Evolutionary conservation across 2,329 filamentous ascomycete genomes (phyloP).

Genomic region (Ceratocystis papillata): DNA sequence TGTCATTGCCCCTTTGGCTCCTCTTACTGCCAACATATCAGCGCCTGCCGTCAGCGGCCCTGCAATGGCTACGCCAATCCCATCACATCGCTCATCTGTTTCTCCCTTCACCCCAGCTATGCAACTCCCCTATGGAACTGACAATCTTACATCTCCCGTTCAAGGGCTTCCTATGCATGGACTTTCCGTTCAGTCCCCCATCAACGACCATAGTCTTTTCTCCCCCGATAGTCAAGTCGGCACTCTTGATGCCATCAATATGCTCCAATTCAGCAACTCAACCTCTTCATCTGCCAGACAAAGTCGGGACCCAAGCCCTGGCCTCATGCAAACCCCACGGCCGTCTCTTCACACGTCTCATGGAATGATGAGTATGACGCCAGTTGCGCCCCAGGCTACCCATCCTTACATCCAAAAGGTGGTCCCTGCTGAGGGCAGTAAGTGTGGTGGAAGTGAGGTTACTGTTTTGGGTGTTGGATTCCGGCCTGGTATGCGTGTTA

Average conservation of each 20-base stretch:
- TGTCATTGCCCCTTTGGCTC: constrained; percentile 31
- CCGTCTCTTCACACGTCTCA: constrained; percentile 41
- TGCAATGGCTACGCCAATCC: constrained; percentile 33
- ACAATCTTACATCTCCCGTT: constrained; percentile 33
- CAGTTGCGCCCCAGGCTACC: constrained; percentile 16
- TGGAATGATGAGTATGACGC: constrained; percentile 29
- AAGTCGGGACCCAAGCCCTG: constrained; percentile 69
- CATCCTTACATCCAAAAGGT: constrained; percentile 64
- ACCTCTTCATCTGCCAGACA: constrained; percentile 61
- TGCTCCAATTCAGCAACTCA: constrained; percentile 59
- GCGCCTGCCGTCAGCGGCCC: constrained; percentile 10
- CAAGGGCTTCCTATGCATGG: constrained; percentile 24
- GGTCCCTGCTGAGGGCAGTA: constrained; percentile 71
- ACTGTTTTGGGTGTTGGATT: constrained; percentile 74
- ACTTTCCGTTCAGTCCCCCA: constrained; percentile 30
- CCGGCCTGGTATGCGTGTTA: constrained; percentile 64
- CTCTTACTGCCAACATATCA: constrained; percentile 8
- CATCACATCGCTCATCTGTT: constrained; percentile 31
- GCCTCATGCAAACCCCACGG: constrained; percentile 22
- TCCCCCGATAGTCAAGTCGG: constrained; percentile 18
- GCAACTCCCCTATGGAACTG: constrained; percentile 37
- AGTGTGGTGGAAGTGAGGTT: constrained; percentile 74
- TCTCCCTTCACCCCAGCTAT: constrained; percentile 46
- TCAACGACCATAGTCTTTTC: constrained; percentile 36
- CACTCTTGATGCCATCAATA: constrained; percentile 48